Percentiles rank a stretch among this genome's conserved stretches.
phyloP scores from a whole-genome alignment of 208 protist species.

The Crithidia mellificae region DNA sequence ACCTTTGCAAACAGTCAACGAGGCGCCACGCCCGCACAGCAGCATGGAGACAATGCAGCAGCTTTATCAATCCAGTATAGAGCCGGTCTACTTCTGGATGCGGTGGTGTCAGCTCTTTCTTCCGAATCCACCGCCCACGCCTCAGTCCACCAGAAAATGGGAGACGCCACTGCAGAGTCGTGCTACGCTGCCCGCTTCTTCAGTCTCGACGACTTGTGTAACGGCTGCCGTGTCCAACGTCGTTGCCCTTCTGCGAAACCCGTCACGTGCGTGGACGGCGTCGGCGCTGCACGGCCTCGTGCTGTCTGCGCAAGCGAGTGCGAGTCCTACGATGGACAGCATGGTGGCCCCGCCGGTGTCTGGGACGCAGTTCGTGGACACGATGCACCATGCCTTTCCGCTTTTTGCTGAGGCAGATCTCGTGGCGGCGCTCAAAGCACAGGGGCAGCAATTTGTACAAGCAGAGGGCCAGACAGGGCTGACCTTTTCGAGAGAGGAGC shows the following conservation, averaged over 20 bases:
- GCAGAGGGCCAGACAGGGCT: not conserved
- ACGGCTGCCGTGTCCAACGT: not conserved
- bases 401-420: conserved; percentile 4
- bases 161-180: too few species aligned
- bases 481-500: too few species aligned
- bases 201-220: not conserved
- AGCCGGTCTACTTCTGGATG: conserved; percentile 28
- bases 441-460: conserved; percentile 14
- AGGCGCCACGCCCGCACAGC: not conserved
- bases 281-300: not conserved
- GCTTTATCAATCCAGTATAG: conserved; percentile 20
- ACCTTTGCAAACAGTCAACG: too few species aligned
- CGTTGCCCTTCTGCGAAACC: conserved; percentile 1
- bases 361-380: conserved; percentile 5
- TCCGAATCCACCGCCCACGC: not conserved
- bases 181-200: too few species aligned
- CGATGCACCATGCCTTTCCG: conserved; percentile 19
- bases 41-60: conserved; percentile 4
- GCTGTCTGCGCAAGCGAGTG: not conserved
- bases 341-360: not conserved
- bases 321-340: not conserved
- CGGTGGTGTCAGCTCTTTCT: conserved; percentile 29
- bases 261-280: not conserved
- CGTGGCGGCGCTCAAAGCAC: conserved; percentile 1
- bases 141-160: not conserved